Conservation (phyloP, 352 stramenopile genomes). For the Phytophthora tentaculata region DNA sequence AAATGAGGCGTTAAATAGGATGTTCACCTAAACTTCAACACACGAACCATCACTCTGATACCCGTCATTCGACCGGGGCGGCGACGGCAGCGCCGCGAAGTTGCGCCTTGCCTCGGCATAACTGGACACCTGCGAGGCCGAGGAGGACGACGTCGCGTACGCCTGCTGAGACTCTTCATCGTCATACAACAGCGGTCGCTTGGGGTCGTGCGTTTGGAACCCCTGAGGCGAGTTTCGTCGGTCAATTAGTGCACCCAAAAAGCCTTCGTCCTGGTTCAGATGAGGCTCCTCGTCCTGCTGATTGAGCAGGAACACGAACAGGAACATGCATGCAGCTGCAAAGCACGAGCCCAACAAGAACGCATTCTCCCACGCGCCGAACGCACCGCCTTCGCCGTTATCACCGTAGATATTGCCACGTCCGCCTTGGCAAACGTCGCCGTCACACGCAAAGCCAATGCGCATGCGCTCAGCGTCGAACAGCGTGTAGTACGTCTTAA, state of each 20-base stretch:
- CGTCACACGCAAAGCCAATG: slow-evolving; percentile 87
- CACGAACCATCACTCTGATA: slow-evolving; percentile 30
- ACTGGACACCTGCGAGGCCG: slow-evolving; percentile 42
- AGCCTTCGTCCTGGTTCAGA: slow-evolving; percentile 32
- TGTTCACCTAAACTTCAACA: slow-evolving; percentile 35
- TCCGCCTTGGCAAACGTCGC: slow-evolving; percentile 79
- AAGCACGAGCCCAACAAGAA: slow-evolving; percentile 78
- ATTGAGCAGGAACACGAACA: slow-evolving; percentile 85
- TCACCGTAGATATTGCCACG: slow-evolving; percentile 68
- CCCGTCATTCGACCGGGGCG: slow-evolving; percentile 21
- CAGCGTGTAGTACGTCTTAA: slow-evolving; percentile 93
- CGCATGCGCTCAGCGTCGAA: slow-evolving; percentile 90
- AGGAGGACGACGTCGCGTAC: slow-evolving; percentile 27
- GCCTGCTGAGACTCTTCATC: slow-evolving; percentile 36
- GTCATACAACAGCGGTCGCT: slow-evolving; percentile 66
- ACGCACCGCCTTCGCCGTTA: slow-evolving; percentile 45
- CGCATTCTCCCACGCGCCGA: slow-evolving; percentile 63
- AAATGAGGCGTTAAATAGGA: slow-evolving; percentile 26
- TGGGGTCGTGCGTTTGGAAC: slow-evolving; percentile 55
- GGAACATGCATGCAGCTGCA: slow-evolving; percentile 76
- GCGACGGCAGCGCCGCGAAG: slow-evolving; percentile 55
- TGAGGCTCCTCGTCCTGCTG: slow-evolving; percentile 64
- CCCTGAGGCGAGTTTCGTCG: slow-evolving; percentile 20
- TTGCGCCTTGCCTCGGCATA: slow-evolving; percentile 67
- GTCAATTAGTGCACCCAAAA: slow-evolving; percentile 41